Evolutionary conservation across 2,329 filamentous ascomycete genomes (phyloP).

Genomic region (Colletotrichum musae): DNA sequence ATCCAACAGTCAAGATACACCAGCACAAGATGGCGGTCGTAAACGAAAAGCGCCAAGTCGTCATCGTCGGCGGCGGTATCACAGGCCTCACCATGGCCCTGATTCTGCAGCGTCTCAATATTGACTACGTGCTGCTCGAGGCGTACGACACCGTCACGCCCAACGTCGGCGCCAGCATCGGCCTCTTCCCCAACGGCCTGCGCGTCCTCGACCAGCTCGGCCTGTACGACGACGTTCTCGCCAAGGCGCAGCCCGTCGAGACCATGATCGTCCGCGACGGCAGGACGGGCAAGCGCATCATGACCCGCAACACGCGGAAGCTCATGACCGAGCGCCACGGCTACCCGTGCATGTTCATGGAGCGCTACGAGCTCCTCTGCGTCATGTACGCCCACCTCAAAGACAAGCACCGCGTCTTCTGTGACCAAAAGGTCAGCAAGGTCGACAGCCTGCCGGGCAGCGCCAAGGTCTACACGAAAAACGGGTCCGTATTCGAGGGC

Average conservation of each 20-base stretch:
- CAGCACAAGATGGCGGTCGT: slow-evolving; percentile 11
- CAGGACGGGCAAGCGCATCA: slow-evolving; percentile 27
- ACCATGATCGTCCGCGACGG: slow-evolving; percentile 12
- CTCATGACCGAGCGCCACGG: slow-evolving; percentile 43
- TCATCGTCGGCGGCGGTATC: slow-evolving; percentile 46
- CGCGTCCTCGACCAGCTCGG: slow-evolving; percentile 67
- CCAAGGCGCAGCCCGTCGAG: slow-evolving; percentile 15
- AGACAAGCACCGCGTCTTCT: slow-evolving; percentile 45
- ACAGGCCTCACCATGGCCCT: slow-evolving; percentile 45
- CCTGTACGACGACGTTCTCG: slow-evolving; percentile 43
- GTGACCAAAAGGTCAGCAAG: slow-evolving; percentile 39
- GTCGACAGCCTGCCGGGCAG: slow-evolving; percentile 30
- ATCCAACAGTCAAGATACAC: not conserved
- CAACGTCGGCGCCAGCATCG: slow-evolving; percentile 63
- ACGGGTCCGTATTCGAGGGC: slow-evolving; percentile 50
- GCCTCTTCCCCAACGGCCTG: slow-evolving; percentile 56
- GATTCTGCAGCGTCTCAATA: slow-evolving; percentile 58
- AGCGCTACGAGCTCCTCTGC: slow-evolving; percentile 53
- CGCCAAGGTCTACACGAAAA: slow-evolving; percentile 49
- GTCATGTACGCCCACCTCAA: slow-evolving; percentile 51
- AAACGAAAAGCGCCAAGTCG: slow-evolving; percentile 34
- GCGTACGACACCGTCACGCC: slow-evolving; percentile 57
- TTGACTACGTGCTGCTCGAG: slow-evolving; percentile 67
- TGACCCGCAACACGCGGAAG: slow-evolving; percentile 13
- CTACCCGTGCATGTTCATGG: slow-evolving; percentile 52